A percentile compares a stretch with the other conserved stretches of the same genome.
Conservation (phyloP, 306 rosid genomes). For the Glycine tomentella region DNA sequence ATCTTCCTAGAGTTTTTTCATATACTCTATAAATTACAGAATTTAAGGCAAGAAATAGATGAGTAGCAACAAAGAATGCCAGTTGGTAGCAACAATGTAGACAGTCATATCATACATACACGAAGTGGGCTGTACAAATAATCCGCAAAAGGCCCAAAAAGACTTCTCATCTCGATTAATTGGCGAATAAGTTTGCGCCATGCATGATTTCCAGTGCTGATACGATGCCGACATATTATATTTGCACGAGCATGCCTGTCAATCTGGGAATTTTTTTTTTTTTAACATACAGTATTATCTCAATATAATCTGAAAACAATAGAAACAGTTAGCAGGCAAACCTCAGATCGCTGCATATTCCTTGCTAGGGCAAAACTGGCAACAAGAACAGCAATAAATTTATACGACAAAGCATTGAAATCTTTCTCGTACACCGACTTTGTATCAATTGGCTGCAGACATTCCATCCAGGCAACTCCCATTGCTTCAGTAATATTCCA, state of each 20-base stretch:
- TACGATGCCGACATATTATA: conserved; percentile 65
- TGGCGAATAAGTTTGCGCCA: conserved; percentile 91
- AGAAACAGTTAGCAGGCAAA: conserved; percentile 48
- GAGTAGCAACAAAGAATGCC: conserved; percentile 42
- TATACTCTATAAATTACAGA: conserved; percentile 13
- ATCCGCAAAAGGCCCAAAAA: conserved; percentile 86
- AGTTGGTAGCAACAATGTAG: conserved; percentile 34
- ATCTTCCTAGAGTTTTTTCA: conserved; percentile 19
- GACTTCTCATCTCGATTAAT: conserved; percentile 86
- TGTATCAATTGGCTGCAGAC: conserved; percentile 95
- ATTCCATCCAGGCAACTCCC: conserved; percentile 99
- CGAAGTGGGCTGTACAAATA: conserved; percentile 71
- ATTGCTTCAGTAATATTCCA: conserved; percentile 95
- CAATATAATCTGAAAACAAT: conserved; percentile 38
- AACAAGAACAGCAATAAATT: conserved; percentile 91
- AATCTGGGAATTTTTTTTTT: conserved; percentile 53
- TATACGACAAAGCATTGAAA: conserved; percentile 89
- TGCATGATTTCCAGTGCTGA: conserved; percentile 74
- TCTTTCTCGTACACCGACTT: conserved; percentile 94
- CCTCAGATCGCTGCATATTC: conserved; percentile 98
- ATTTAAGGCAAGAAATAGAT: conserved; percentile 38
- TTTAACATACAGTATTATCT: conserved; percentile 47
- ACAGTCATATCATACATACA: conserved; percentile 65
- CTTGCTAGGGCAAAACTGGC: conserved; percentile 97
- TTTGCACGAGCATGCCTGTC: conserved; percentile 88